Evolutionary conservation across 805 yeast species (phyloP), one percentile per base, ranked within the genome.

Genomic region (Suhomyces sp.): DNA sequence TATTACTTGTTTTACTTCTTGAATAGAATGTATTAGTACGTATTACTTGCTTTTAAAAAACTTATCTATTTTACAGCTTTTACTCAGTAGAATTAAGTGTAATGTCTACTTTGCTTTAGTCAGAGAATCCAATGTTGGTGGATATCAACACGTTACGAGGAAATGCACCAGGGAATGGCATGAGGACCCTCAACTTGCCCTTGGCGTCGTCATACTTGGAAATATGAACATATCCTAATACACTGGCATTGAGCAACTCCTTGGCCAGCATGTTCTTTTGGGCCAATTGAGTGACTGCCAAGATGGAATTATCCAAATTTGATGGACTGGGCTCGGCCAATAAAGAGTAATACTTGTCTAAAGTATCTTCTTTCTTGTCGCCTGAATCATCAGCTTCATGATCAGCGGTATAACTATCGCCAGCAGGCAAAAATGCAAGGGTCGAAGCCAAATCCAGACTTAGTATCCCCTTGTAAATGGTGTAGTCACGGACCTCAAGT

Each of bases 131-230:
- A 59, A 83, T 84, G 39, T 83, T 82, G 1, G 97, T 96, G 46
- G 92, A 70, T 2, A 94, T 66, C 60, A 89, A 75, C 2, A 87
- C 84, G 56, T 84, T 82, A 22, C 84, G 77, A 0, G 99, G 99
- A 21, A 92, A 72, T 40, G 85, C 71, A 1, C 96, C 96, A 2
- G 97, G 97, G 4, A 89, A 86, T 0, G 99, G 98, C 55, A 91
- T 75, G 55, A 93, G 73, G 7, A 94, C 76, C 60, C 85, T 85
- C 50, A 89, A 63, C 58, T 81, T 86, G 13, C 80, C 78, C 61
- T 84, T 85, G 13, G 81, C 72, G 56, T 93, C 97, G 61, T 92
- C 96, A 20, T 84, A 88, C 55, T 83, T 85, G 8, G 78, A 69
- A 4, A 84, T 81, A 55, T 89, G 86, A 3, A 86, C 88, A 68